Conservation (phyloP, 441 rosid species). For the Jatropha podagrica region DNA sequence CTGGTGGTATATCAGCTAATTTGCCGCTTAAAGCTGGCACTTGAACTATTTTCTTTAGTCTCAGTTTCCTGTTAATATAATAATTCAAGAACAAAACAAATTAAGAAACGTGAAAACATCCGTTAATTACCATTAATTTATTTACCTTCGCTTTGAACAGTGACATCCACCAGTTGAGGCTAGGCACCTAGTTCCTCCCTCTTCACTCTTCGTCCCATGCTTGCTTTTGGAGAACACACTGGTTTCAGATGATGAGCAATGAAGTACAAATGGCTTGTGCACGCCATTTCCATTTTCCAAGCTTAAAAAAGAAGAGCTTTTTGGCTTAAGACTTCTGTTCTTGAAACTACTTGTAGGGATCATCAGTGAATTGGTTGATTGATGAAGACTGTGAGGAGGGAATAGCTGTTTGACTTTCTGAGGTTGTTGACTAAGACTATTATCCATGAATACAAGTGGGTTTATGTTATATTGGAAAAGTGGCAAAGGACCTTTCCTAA, state of each 20-base stretch:
- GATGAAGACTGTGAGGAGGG: conserved; percentile 20
- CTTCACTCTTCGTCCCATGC: conserved; percentile 11
- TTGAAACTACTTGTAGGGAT: conserved; percentile 9
- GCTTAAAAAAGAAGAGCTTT: conserved; percentile 8
- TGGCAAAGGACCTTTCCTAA: conserved; percentile 37
- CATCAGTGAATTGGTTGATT: conserved; percentile 10
- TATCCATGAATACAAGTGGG: conserved; percentile 33
- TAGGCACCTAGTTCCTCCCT: conserved; percentile 15
- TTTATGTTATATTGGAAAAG: conserved; percentile 16
- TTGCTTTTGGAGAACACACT: conserved; percentile 5
- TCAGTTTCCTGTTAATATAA: conserved; percentile 41
- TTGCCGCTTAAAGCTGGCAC: conserved; percentile 74
- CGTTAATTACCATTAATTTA: too few species aligned
- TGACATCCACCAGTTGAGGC: conserved; percentile 34
- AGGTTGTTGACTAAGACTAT: conserved; percentile 10
- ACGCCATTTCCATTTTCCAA: conserved; percentile 2
- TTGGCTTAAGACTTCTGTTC: conserved; percentile 9
- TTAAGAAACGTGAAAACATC: not conserved
- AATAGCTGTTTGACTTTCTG: not conserved
- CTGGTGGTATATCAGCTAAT: conserved; percentile 73
- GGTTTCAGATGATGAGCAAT: conserved; percentile 24
- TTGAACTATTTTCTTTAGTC: conserved; percentile 56
- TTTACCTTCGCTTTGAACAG: conserved; percentile 35
- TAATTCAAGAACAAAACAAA: not conserved
- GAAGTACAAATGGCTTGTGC: conserved; percentile 14